Conservation (phyloP, 441 rosid species). For the Metrosideros polymorpha region DNA sequence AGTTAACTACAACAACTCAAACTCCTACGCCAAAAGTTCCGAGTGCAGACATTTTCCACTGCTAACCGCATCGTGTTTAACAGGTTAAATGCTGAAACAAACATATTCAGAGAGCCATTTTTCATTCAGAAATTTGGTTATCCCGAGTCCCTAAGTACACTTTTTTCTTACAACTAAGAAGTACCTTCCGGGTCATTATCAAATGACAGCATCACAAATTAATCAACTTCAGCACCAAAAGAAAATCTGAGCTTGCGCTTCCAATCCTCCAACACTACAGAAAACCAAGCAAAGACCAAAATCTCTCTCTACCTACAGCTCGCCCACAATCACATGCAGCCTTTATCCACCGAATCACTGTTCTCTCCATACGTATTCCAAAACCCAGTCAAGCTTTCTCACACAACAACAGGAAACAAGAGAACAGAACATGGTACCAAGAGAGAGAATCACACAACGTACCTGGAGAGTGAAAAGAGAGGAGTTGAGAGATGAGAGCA, state of each 20-base stretch:
- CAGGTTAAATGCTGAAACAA: neutral
- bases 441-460: neutral
- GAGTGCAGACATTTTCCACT: neutral
- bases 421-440: neutral
- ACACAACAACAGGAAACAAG: neutral
- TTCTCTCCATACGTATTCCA: neutral
- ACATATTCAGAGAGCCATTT: neutral
- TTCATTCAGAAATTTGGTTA: neutral
- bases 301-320: neutral
- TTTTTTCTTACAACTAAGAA: neutral
- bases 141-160: neutral
- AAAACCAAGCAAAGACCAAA: neutral
- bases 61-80: neutral
- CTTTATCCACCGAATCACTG: neutral
- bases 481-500: conserved; percentile 48
- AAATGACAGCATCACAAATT: neutral
- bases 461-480: conserved; percentile 68
- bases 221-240: neutral
- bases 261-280: neutral
- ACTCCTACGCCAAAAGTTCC: neutral
- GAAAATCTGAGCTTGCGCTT: neutral
- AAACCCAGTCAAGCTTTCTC: neutral
- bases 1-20: neutral
- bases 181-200: neutral
- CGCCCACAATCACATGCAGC: neutral